Percentiles rank a stretch among this genome's conserved stretches.
Evolutionary conservation across 2,329 filamentous ascomycete genomes (phyloP).

Genomic region (Biscogniauxia marginata): DNA sequence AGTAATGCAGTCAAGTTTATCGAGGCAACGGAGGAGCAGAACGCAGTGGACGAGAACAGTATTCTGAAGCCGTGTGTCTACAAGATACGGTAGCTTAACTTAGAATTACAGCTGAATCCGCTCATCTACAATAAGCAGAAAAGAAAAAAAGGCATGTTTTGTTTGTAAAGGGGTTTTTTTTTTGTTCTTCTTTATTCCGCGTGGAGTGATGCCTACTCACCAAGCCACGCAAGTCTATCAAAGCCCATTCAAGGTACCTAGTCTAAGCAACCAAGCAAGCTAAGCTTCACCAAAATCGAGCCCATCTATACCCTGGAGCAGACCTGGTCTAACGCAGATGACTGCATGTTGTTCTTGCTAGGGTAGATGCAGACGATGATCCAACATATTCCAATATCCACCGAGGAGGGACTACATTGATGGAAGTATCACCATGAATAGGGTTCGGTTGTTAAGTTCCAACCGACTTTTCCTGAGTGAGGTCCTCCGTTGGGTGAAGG

Average conservation of each 20-base stretch:
- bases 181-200: not conserved
- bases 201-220: not conserved
- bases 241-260: no score
- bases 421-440: not conserved
- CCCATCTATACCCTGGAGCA: not conserved
- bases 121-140: constrained; percentile 5
- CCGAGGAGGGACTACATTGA: not conserved
- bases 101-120: no score
- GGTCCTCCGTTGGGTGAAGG: not conserved
- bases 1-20: constrained; percentile 56
- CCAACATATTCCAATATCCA: not conserved
- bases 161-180: not conserved
- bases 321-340: not conserved
- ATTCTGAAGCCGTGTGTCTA: constrained; percentile 94
- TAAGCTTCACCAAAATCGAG: not conserved
- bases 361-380: not conserved
- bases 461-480: not conserved
- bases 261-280: not conserved
- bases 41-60: constrained; percentile 60
- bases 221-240: not conserved
- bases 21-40: constrained; percentile 56
- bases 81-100: constrained; percentile 67
- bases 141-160: not conserved
- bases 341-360: not conserved
- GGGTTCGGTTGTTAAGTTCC: not conserved